Percentiles rank a stretch among this genome's conserved stretches.
phyloP scores from a whole-genome alignment of 257 asterid species.

The Ilex asprella region DNA sequence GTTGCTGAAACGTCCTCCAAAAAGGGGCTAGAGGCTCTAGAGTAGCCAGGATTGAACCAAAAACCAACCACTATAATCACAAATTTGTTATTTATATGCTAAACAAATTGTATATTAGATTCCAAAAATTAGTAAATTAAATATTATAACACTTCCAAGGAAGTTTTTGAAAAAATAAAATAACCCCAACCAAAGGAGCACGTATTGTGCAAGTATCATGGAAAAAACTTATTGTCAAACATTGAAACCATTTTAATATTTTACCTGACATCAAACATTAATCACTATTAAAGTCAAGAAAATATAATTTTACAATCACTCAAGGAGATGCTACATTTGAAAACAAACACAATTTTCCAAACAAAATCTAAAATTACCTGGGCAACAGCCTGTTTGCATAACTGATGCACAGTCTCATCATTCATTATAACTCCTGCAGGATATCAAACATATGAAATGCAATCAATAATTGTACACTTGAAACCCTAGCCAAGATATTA shows the following conservation, averaged over 20 bases:
- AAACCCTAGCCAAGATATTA: neutral
- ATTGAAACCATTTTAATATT: no score
- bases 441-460: conserved; percentile 4
- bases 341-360: neutral
- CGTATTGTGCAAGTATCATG: no score
- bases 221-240: no score
- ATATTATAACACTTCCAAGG: neutral
- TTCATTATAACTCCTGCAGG: conserved; percentile 90
- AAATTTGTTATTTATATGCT: neutral
- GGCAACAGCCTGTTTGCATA: conserved; percentile 92
- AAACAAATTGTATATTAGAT: neutral
- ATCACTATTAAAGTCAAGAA: no score
- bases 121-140: no score
- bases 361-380: conserved; percentile 46
- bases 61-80: neutral
- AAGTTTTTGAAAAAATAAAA: no score
- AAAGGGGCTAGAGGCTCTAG: no score
- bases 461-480: conserved; percentile 1
- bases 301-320: no score
- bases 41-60: no score
- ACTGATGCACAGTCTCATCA: conserved; percentile 91
- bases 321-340: neutral
- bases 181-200: neutral
- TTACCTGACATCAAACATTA: no score
- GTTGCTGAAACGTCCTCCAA: no score